These are phyloP conservation scores for Hirschfeldia incana DNA, from an alignment of 345 rosid species.

Conservation along the genomic window DNA sequence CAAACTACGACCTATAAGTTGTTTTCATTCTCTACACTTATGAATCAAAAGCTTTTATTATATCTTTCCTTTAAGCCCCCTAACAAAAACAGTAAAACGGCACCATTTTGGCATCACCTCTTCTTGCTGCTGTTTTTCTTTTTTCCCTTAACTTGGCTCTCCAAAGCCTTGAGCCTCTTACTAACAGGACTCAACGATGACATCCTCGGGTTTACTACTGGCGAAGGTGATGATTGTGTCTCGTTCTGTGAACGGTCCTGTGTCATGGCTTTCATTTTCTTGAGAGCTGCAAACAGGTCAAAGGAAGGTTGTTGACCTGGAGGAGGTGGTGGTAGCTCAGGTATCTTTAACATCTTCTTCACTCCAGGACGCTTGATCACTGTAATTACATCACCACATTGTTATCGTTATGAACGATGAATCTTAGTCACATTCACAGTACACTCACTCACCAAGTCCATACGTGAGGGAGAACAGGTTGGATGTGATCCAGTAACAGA, in stretches of 20 bases:
- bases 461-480: slow-evolving; percentile 70
- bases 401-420: not conserved
- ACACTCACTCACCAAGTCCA: slow-evolving; percentile 63
- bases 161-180: slow-evolving; percentile 69
- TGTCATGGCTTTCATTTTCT: slow-evolving; percentile 46
- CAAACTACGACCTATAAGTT: not conserved
- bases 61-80: not conserved
- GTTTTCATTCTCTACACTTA: slow-evolving; percentile 18
- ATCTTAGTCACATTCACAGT: not conserved
- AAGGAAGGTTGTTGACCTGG: slow-evolving; percentile 46
- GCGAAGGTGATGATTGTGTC: slow-evolving; percentile 43
- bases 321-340: slow-evolving; percentile 55
- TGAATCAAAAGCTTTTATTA: slow-evolving; percentile 22
- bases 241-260: slow-evolving; percentile 33
- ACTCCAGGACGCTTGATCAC: slow-evolving; percentile 66
- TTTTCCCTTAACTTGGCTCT: slow-evolving; percentile 76
- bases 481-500: slow-evolving; percentile 89
- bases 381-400: slow-evolving; percentile 31
- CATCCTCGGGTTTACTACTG: slow-evolving; percentile 42
- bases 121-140: slow-evolving; percentile 73
- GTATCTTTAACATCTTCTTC: slow-evolving; percentile 64
- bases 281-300: slow-evolving; percentile 55
- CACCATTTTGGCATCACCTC: slow-evolving; percentile 40
- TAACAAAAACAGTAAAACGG: not conserved
- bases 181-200: slow-evolving; percentile 51